Percentiles rank a stretch among this genome's conserved stretches.
These are phyloP conservation scores for Monosporascus sp. DNA, from an alignment of 2,329 filamentous ascomycete genomes.

Conservation along the genomic window DNA sequence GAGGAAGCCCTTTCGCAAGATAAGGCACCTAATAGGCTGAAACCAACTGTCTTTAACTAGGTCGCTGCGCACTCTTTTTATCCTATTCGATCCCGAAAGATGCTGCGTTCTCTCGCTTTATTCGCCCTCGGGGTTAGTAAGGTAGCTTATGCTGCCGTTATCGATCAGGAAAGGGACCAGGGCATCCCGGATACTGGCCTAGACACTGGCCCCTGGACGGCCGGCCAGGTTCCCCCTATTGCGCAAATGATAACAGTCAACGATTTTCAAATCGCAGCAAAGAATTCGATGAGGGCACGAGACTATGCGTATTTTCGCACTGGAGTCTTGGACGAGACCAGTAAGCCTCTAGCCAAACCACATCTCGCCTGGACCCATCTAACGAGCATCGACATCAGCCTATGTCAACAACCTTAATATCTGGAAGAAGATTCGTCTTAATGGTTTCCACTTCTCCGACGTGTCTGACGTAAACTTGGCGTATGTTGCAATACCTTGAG, in stretches of 20 bases:
- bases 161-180: constrained; percentile 2
- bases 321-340: constrained; percentile 33
- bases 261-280: constrained; percentile 34
- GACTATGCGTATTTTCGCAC: constrained; percentile 34
- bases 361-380: neutral
- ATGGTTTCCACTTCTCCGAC: constrained; percentile 27
- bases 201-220: constrained; percentile 2
- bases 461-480: constrained; percentile 24
- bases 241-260: constrained; percentile 28
- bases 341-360: neutral
- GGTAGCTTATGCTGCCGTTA: constrained; percentile 1
- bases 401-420: constrained; percentile 37
- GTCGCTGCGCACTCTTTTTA: neutral
- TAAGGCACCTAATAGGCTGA: too few species aligned
- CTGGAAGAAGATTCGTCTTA: constrained; percentile 28
- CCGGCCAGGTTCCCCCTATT: constrained; percentile 22
- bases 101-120: neutral
- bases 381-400: constrained; percentile 2
- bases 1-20: too few species aligned
- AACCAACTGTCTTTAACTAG: neutral
- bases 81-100: neutral
- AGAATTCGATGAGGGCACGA: constrained; percentile 26
- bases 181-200: constrained; percentile 6
- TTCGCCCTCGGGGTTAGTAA: neutral
- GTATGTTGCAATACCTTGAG: constrained; percentile 5